Evolutionary conservation across 768 basidiomycete genomes (phyloP).

Genomic region (Nevesoporus exiguus): DNA sequence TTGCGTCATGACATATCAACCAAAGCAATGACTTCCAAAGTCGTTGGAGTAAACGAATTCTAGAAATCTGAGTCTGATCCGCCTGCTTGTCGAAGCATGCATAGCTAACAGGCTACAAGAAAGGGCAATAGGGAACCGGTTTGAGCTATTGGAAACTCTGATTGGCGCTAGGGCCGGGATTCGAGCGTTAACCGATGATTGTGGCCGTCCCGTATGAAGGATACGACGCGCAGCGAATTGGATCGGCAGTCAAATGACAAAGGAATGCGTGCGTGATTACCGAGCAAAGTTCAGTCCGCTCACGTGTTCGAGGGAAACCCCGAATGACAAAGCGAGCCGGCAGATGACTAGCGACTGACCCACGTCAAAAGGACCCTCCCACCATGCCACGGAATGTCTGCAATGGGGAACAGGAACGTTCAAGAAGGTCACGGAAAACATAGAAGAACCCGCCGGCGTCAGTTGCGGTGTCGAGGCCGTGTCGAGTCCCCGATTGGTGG

Average conservation of each 20-base stretch:
- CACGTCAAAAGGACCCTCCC: background rate
- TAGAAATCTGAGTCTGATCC: too few species aligned
- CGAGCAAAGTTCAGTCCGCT: too few species aligned
- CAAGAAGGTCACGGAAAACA: background rate
- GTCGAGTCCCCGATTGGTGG: background rate
- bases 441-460: background rate
- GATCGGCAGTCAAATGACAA: too few species aligned
- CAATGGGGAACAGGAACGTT: background rate
- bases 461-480: background rate
- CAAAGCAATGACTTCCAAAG: background rate
- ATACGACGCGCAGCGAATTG: too few species aligned
- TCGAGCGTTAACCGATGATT: background rate
- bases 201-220: background rate
- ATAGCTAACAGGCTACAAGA: background rate
- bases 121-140: background rate
- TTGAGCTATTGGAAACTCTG: background rate
- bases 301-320: too few species aligned
- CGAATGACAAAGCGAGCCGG: too few species aligned
- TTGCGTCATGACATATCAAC: background rate
- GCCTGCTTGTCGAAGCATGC: background rate
- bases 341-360: background rate
- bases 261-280: too few species aligned
- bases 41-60: background rate
- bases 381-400: background rate
- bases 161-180: background rate